Percentiles rank a stretch among this genome's conserved stretches.
These are phyloP conservation scores for Xylaria sp. DNA, from an alignment of 2,329 filamentous ascomycete species.

Conservation along the genomic window DNA sequence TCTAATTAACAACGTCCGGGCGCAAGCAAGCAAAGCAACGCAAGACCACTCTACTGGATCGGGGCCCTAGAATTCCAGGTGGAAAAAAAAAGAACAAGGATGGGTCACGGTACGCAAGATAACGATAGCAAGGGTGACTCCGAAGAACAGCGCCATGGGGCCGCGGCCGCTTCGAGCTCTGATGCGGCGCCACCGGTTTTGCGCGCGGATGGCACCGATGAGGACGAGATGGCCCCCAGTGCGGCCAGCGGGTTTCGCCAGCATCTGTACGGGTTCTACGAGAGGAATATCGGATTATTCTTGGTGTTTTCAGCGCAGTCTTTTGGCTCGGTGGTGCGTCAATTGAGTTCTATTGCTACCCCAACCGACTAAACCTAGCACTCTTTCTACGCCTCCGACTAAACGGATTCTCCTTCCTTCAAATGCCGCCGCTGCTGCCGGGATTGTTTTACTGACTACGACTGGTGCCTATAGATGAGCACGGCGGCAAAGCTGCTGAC, in stretches of 20 bases:
- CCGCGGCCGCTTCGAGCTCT: conserved; percentile 16
- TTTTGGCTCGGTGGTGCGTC: conserved; percentile 54
- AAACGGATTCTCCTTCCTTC: neutral
- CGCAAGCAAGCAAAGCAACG: neutral
- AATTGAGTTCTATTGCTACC: conserved; percentile 3
- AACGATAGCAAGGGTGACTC: neutral
- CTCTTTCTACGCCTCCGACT: neutral
- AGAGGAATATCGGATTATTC: conserved; percentile 55
- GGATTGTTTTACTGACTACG: conserved; percentile 14
- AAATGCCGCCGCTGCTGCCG: neutral
- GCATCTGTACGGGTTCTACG: conserved; percentile 56
- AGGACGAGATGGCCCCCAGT: neutral
- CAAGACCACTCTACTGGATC: neutral
- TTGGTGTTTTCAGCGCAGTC: conserved; percentile 56
- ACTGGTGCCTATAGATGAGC: conserved; percentile 50
- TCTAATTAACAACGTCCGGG: neutral
- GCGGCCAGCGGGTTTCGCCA: conserved; percentile 28
- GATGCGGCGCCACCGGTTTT: conserved; percentile 9
- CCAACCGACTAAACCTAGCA: neutral
- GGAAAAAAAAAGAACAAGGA: conserved; percentile 4
- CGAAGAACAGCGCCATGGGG: conserved; percentile 5
- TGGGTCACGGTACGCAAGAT: conserved; percentile 32
- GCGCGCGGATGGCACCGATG: conserved; percentile 4
- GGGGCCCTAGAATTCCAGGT: neutral
- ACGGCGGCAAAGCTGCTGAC: conserved; percentile 55